A percentile compares a stretch with the other conserved stretches of the same genome.
Conservation (phyloP, 176 grass and related monocot genomes). For the Cenchrus fungigraminus region DNA sequence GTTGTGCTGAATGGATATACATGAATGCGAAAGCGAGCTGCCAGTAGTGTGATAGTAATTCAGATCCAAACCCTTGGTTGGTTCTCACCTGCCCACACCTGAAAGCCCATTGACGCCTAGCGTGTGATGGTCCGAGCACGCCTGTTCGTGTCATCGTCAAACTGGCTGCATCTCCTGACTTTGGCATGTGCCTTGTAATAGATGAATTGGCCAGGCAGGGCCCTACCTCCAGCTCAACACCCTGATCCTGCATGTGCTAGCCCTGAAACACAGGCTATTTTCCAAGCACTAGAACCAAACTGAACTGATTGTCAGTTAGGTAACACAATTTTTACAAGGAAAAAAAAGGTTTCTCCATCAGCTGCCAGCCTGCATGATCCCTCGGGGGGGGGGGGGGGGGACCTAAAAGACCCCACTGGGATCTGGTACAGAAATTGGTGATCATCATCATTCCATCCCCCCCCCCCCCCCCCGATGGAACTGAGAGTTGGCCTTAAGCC, state of each 20-base stretch:
- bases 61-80: conserved; percentile 1
- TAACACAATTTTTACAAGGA: not conserved
- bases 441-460: not conserved
- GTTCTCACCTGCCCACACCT: not conserved
- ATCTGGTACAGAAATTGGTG: not conserved
- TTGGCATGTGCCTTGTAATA: conserved; percentile 6
- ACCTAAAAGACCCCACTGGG: not conserved
- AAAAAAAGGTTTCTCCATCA: not conserved
- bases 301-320: not conserved
- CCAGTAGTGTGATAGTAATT: not conserved
- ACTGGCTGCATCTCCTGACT: not conserved
- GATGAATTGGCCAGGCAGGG: not conserved
- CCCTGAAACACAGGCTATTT: not conserved
- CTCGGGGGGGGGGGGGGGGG: not conserved
- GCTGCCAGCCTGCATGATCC: not conserved
- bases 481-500: not conserved
- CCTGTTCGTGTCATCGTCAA: not conserved
- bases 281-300: not conserved
- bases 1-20: not conserved
- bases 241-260: not conserved
- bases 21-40: not conserved
- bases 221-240: not conserved
- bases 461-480: no score
- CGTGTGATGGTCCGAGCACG: not conserved
- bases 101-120: not conserved